Conservation (phyloP, 225 moss, liverwort and hornwort species). For the Neckera pumila region DNA sequence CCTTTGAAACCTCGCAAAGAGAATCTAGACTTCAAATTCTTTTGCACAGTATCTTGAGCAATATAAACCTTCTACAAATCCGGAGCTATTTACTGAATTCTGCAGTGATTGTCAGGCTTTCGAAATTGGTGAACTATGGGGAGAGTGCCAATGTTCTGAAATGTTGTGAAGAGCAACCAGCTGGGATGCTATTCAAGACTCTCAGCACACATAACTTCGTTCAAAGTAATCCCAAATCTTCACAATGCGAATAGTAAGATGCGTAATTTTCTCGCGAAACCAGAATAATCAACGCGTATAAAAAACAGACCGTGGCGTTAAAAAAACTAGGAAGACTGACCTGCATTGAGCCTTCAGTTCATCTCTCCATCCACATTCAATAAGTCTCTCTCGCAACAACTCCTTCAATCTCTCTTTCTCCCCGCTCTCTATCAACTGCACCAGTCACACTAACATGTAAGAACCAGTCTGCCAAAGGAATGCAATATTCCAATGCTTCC, state of each 20-base stretch:
- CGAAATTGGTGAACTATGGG: neutral
- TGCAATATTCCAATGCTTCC: neutral
- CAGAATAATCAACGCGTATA: neutral
- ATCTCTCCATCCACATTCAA: slow-evolving; percentile 95
- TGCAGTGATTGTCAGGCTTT: neutral
- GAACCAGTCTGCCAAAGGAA: neutral
- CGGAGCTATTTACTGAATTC: neutral
- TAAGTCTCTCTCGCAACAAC: slow-evolving; percentile 72
- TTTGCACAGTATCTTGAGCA: neutral
- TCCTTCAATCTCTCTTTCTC: slow-evolving; percentile 86
- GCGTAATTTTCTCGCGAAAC: neutral
- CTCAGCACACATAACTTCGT: neutral
- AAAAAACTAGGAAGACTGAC: neutral
- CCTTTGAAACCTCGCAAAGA: neutral
- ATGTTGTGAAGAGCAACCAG: neutral
- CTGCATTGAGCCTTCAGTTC: slow-evolving; percentile 90
- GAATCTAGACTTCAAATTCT: neutral
- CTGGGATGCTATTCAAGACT: neutral
- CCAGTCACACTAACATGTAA: neutral
- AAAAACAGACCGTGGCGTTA: neutral
- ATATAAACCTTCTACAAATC: neutral
- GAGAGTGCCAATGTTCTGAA: neutral
- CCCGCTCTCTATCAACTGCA: slow-evolving; percentile 81
- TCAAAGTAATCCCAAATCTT: neutral
- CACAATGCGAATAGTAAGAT: neutral